A percentile compares a stretch with the other conserved stretches of the same genome.
Conservation (phyloP, 768 basidiomycete genomes). For the Roridomyces roridus region DNA sequence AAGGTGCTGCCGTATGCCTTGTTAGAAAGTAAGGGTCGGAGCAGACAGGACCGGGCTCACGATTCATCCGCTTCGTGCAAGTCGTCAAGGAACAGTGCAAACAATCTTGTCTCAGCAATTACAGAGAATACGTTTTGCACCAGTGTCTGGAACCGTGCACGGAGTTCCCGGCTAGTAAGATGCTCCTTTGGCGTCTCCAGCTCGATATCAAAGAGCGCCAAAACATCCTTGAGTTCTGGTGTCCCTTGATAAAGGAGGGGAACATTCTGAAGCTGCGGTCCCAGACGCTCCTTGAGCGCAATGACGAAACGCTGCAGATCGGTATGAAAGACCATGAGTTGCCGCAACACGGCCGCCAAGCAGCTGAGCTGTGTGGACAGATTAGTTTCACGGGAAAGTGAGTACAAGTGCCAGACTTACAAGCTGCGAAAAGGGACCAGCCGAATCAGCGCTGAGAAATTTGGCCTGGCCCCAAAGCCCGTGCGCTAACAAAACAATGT, state of each 20-base stretch:
- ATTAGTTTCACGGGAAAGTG: constrained; percentile 9
- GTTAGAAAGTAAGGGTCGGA: not conserved
- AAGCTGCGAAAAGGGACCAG: constrained; percentile 73
- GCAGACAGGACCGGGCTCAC: constrained; percentile 35
- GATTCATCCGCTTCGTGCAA: constrained; percentile 78
- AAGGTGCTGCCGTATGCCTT: constrained; percentile 52
- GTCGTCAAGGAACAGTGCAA: constrained; percentile 77
- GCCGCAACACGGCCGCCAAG: constrained; percentile 72
- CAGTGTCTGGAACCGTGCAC: constrained; percentile 73
- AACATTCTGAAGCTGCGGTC: constrained; percentile 72
- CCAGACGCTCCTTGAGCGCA: constrained; percentile 62
- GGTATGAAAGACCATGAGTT: constrained; percentile 76
- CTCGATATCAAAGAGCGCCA: constrained; percentile 59
- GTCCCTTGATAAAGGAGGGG: constrained; percentile 75
- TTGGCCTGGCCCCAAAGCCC: constrained; percentile 83
- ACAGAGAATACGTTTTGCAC: constrained; percentile 75
- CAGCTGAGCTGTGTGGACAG: constrained; percentile 56
- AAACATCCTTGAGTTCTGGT: constrained; percentile 70
- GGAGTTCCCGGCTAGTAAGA: constrained; percentile 63
- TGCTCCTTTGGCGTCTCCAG: constrained; percentile 59
- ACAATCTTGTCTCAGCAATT: constrained; percentile 70
- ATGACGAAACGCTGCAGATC: constrained; percentile 72
- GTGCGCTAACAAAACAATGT: constrained; percentile 46
- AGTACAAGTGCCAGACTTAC: constrained; percentile 37
- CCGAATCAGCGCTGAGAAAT: constrained; percentile 62